These are phyloP conservation scores for Theobroma grandiflorum DNA, from an alignment of 441 rosid genomes.

Conservation along the genomic window DNA sequence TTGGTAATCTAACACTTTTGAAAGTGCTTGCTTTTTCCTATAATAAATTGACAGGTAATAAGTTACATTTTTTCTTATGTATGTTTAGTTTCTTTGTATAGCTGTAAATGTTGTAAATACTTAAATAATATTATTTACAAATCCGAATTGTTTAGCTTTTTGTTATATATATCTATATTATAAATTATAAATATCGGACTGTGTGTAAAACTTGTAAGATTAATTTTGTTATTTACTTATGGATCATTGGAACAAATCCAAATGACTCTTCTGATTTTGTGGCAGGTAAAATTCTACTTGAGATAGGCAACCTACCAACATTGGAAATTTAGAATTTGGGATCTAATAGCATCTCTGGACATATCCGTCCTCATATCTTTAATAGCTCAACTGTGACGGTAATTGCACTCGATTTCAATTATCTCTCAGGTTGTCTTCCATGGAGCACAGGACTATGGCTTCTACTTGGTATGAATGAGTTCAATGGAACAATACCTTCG, in stretches of 20 bases:
- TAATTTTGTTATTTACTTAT: no score
- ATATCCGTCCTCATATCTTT: neutral
- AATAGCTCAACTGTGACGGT: neutral
- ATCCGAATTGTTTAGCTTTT: no score
- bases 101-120: no score
- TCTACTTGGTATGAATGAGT: neutral
- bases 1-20: neutral
- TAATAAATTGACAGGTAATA: neutral
- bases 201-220: no score
- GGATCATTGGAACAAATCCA: neutral
- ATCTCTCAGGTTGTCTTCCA: neutral
- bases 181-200: no score
- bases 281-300: neutral
- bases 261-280: neutral
- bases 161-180: no score
- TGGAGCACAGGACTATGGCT: neutral
- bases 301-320: neutral
- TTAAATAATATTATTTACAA: no score
- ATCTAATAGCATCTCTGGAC: neutral
- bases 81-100: no score
- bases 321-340: neutral
- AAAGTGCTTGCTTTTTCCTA: neutral
- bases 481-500: neutral
- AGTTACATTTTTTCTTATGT: neutral
- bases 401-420: neutral